phyloP scores from a whole-genome alignment of 768 basidiomycete genomes.

The Pholiota molesta region DNA sequence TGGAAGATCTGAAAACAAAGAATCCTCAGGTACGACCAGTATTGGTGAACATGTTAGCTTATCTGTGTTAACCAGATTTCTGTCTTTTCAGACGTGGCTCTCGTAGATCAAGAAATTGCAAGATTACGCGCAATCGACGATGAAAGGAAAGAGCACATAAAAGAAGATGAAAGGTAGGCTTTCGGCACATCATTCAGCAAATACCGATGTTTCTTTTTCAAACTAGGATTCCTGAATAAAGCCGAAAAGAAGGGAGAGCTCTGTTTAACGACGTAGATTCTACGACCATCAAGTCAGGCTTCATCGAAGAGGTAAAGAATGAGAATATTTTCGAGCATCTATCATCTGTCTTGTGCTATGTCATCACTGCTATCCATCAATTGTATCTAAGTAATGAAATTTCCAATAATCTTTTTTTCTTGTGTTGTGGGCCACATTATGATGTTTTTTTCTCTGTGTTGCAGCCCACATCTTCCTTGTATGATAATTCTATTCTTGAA shows the following conservation, averaged over 20 bases:
- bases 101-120: slow-evolving; percentile 66
- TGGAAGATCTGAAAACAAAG: slow-evolving; percentile 67
- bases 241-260: slow-evolving; percentile 34
- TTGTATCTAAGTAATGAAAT: neutral
- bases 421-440: neutral
- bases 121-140: slow-evolving; percentile 65
- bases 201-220: neutral
- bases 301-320: slow-evolving; percentile 28
- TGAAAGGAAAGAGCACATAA: slow-evolving; percentile 67
- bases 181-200: neutral
- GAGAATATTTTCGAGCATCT: neutral
- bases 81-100: slow-evolving; percentile 47
- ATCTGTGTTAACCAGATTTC: neutral
- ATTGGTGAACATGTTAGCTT: neutral
- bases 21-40: slow-evolving; percentile 55
- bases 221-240: slow-evolving; percentile 55
- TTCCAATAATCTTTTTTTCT: neutral
- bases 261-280: slow-evolving; percentile 23
- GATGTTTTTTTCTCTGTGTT: neutral
- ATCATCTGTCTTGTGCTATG: slow-evolving; percentile 11
- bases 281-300: slow-evolving; percentile 19
- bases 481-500: neutral
- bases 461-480: neutral
- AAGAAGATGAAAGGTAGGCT: slow-evolving; percentile 72
- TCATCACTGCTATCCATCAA: slow-evolving; percentile 8